These are phyloP conservation scores for Ascosphaera apis DNA, from an alignment of 2,329 filamentous ascomycete species.

Conservation along the genomic window DNA sequence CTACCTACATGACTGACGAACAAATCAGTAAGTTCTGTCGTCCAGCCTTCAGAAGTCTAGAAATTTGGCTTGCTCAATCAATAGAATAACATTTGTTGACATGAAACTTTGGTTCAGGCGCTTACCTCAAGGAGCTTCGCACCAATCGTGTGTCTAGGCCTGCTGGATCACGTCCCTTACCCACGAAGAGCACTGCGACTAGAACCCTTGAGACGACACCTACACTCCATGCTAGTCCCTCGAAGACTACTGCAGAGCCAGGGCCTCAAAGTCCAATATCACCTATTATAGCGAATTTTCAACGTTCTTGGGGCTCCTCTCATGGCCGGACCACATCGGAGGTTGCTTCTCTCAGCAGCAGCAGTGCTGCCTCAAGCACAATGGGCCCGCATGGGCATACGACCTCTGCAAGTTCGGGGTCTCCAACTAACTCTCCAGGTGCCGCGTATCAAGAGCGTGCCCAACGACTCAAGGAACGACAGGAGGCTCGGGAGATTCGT, in stretches of 20 bases:
- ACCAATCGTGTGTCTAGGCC: slow-evolving; percentile 33
- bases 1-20: slow-evolving; percentile 23
- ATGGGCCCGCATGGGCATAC: not conserved
- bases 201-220: not conserved
- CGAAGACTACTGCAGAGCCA: not conserved
- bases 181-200: slow-evolving; percentile 21
- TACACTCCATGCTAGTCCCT: not conserved
- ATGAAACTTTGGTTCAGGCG: not conserved
- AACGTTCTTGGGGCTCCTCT: slow-evolving; percentile 12
- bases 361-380: slow-evolving; percentile 2
- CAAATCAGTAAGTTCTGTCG: slow-evolving; percentile 20
- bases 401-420: slow-evolving; percentile 3
- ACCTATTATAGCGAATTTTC: slow-evolving; percentile 14
- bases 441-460: slow-evolving; percentile 30
- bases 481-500: slow-evolving; percentile 32
- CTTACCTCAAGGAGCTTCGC: slow-evolving; percentile 36
- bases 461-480: slow-evolving; percentile 32
- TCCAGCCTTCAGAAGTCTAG: not conserved
- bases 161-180: slow-evolving; percentile 36
- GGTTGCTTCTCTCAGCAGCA: slow-evolving; percentile 6
- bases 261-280: slow-evolving; percentile 1
- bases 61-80: not conserved
- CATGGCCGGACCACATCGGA: slow-evolving; percentile 15
- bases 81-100: not conserved
- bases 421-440: slow-evolving; percentile 14